Percentiles rank a stretch among this genome's conserved stretches.
These are phyloP conservation scores for Peronosclerospora sorghi DNA, from an alignment of 352 stramenopile genomes.

Conservation along the genomic window DNA sequence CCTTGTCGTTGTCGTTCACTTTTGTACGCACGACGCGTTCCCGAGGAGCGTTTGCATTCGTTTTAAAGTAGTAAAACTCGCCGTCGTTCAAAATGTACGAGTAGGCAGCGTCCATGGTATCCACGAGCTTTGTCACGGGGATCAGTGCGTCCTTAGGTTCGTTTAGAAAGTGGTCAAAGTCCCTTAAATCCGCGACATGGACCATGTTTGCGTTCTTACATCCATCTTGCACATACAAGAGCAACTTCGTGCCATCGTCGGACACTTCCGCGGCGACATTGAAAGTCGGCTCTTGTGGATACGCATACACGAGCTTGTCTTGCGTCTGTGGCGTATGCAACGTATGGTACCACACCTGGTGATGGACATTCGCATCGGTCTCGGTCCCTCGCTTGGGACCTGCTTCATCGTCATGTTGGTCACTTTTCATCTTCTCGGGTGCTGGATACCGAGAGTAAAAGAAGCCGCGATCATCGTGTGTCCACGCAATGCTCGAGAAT, in stretches of 20 bases:
- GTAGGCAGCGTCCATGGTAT: conserved; percentile 80
- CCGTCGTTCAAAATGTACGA: conserved; percentile 83
- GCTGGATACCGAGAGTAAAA: conserved; percentile 79
- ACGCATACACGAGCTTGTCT: conserved; percentile 69
- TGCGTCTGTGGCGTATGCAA: conserved; percentile 57
- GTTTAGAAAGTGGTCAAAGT: conserved; percentile 40
- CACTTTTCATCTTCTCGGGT: conserved; percentile 44
- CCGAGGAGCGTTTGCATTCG: conserved; percentile 69
- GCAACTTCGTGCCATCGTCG: conserved; percentile 64
- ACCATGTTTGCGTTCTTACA: conserved; percentile 88
- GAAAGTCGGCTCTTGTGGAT: conserved; percentile 65
- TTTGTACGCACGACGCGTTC: conserved; percentile 63
- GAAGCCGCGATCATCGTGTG: conserved; percentile 73
- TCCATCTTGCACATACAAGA: conserved; percentile 69
- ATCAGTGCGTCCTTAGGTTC: conserved; percentile 23
- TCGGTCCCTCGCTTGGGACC: conserved; percentile 63
- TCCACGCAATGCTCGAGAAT: conserved; percentile 77
- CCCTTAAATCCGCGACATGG: conserved; percentile 45
- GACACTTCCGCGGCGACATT: conserved; percentile 56
- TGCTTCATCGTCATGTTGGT: conserved; percentile 26
- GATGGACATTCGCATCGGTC: conserved; percentile 64
- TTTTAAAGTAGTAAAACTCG: conserved; percentile 81
- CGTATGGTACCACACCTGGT: conserved; percentile 74
- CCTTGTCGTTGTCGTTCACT: conserved; percentile 16
- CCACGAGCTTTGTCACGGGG: conserved; percentile 64